Conservation (phyloP, 2,329 filamentous ascomycete species). For the Cryoendolithus antarcticus region DNA sequence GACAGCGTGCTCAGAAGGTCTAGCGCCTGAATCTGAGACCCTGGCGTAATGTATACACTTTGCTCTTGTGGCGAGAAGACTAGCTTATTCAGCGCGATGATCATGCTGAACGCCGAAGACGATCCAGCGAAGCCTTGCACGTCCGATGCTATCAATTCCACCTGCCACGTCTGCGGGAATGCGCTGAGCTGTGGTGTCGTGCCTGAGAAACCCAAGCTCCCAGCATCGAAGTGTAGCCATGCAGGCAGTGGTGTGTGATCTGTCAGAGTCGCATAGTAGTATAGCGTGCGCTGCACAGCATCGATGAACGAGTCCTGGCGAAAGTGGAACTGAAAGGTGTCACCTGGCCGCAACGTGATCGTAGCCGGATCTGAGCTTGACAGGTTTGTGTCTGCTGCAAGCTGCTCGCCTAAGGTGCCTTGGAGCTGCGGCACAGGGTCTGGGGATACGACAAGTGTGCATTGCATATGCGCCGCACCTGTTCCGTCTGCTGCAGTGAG, state of each 20-base stretch:
- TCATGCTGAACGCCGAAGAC: conserved; percentile 54
- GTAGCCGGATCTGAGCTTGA: conserved; percentile 45
- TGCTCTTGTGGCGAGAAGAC: conserved; percentile 41
- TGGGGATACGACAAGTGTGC: conserved; percentile 59
- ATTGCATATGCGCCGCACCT: conserved; percentile 51
- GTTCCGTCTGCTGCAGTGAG: conserved; percentile 57
- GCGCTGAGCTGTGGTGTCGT: conserved; percentile 54
- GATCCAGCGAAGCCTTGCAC: conserved; percentile 63
- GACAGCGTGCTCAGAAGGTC: conserved; percentile 22
- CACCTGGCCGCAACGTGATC: conserved; percentile 30
- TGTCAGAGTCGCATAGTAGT: conserved; percentile 64
- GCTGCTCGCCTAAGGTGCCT: conserved; percentile 46
- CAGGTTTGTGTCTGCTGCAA: conserved; percentile 43
- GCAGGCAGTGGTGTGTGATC: conserved; percentile 75
- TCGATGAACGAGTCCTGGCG: conserved; percentile 47
- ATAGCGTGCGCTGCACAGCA: conserved; percentile 36
- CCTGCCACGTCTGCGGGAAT: conserved; percentile 58
- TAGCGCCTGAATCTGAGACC: conserved; percentile 20
- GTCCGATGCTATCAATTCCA: conserved; percentile 67
- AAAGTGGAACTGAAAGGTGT: conserved; percentile 31
- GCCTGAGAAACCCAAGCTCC: conserved; percentile 55
- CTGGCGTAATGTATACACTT: conserved; percentile 22
- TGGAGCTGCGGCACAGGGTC: conserved; percentile 41
- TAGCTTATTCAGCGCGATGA: conserved; percentile 59
- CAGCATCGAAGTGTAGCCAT: conserved; percentile 65